phyloP scores from a whole-genome alignment of 441 rosid species.

The Viola pubescens region DNA sequence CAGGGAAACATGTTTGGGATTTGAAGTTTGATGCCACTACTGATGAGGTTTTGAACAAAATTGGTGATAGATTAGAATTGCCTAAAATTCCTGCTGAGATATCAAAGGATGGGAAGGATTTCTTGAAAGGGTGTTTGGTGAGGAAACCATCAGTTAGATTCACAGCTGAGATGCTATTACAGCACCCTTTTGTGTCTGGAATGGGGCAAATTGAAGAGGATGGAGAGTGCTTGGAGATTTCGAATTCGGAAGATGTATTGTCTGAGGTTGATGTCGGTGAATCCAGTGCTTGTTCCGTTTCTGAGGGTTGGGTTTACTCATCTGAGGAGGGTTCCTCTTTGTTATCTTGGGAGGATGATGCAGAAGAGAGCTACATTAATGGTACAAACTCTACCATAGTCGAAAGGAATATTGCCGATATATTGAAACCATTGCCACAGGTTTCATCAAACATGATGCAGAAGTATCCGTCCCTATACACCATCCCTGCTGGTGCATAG shows the following conservation, averaged over 20 bases:
- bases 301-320: background rate
- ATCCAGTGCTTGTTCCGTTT: background rate
- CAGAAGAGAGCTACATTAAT: background rate
- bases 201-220: background rate
- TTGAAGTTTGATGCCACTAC: slow-evolving; percentile 1
- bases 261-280: background rate
- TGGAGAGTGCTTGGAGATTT: background rate
- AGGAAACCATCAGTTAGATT: slow-evolving; percentile 20
- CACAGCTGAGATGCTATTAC: slow-evolving; percentile 25
- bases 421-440: background rate
- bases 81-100: slow-evolving; percentile 23
- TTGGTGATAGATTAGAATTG: slow-evolving; percentile 11
- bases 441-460: background rate
- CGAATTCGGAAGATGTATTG: background rate
- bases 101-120: slow-evolving; percentile 25
- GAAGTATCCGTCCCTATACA: background rate
- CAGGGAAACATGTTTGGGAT: slow-evolving; percentile 24
- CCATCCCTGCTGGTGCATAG: background rate
- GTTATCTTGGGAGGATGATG: slow-evolving; percentile 8
- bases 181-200: slow-evolving; percentile 23
- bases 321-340: slow-evolving; percentile 11
- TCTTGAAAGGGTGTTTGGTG: slow-evolving; percentile 28
- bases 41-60: slow-evolving; percentile 12
- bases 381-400: background rate
- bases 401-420: background rate